phyloP scores from a whole-genome alignment of 495 filamentous ascomycete species.

The Aspergillus saccharolyticus region DNA sequence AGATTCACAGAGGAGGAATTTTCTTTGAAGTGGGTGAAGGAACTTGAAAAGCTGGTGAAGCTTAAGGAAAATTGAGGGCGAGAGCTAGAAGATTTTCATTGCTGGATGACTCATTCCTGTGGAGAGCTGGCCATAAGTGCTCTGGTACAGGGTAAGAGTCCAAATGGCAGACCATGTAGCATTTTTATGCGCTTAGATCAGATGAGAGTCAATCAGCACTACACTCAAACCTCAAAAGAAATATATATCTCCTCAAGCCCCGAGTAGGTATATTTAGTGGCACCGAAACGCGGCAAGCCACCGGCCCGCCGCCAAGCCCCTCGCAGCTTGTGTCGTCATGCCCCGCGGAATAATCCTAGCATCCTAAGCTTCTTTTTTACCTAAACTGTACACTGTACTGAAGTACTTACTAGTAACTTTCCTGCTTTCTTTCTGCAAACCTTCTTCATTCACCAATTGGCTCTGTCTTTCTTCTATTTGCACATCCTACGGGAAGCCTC shows the following conservation, averaged over 20 bases:
- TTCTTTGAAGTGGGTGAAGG: conserved; percentile 61
- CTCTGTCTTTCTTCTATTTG: background rate
- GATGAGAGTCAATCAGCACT: background rate
- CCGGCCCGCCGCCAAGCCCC: conserved; percentile 27
- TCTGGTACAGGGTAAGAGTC: background rate
- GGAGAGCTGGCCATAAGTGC: background rate
- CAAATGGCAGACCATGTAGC: background rate
- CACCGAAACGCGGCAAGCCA: too few species aligned
- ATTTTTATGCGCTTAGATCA: background rate
- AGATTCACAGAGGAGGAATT: conserved; percentile 89
- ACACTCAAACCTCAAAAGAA: background rate
- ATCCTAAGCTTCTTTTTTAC: background rate
- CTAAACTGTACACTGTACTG: too few species aligned
- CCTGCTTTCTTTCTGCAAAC: background rate
- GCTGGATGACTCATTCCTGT: background rate
- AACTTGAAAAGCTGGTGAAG: conserved; percentile 66
- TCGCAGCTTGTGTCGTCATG: conserved; percentile 38
- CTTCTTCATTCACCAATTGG: background rate
- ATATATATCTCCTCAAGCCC: background rate
- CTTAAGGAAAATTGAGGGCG: conserved; percentile 16
- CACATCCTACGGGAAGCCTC: background rate
- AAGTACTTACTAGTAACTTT: too few species aligned
- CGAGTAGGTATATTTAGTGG: background rate
- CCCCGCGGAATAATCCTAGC: conserved; percentile 27
- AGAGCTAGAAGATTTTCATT: background rate